phyloP scores from a whole-genome alignment of 1,284 basidiomycete genomes.

The Schizophyllum amplum region DNA sequence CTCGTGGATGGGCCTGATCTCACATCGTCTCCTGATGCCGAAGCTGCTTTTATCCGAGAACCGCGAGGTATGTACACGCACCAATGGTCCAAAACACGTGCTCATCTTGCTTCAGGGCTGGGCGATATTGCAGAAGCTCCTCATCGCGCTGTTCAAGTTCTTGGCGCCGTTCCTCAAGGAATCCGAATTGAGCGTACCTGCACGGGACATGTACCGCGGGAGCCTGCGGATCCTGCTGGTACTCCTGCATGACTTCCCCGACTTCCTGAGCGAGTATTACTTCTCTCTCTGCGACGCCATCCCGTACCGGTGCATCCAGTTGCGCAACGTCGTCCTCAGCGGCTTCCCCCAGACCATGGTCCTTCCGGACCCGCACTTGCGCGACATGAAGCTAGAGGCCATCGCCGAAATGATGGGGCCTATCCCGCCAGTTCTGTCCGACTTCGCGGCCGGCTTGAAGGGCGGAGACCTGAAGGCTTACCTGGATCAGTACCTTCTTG shows the following conservation, averaged over 20 bases:
- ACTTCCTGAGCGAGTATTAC: conserved; percentile 96
- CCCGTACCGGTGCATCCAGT: conserved; percentile 89
- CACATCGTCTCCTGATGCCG: conserved; percentile 96
- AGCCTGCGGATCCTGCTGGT: conserved; percentile 88
- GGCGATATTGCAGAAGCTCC: conserved; percentile 91
- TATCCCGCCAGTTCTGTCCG: conserved; percentile 77
- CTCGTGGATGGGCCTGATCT: conserved; percentile 96
- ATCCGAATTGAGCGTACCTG: conserved; percentile 72
- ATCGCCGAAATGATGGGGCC: conserved; percentile 79
- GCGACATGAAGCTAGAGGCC: conserved; percentile 59
- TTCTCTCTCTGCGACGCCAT: conserved; percentile 92
- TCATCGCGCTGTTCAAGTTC: conserved; percentile 92
- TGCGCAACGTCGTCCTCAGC: conserved; percentile 94
- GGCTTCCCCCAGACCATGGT: conserved; percentile 87
- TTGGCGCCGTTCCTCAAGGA: conserved; percentile 85
- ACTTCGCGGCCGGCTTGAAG: conserved; percentile 79
- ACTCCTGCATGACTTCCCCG: conserved; percentile 97
- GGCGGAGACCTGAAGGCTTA: conserved; percentile 69
- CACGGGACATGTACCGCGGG: conserved; percentile 91
- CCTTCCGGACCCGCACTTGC: conserved; percentile 85
- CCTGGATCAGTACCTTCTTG: conserved; percentile 80
- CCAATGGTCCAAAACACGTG: conserved; percentile 5
- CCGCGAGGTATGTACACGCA: conserved; percentile 50
- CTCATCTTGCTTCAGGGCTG: conserved; percentile 54
- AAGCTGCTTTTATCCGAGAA: conserved; percentile 83